phyloP scores from a whole-genome alignment of 139 green algal species.

The Coelastrella sp. region DNA sequence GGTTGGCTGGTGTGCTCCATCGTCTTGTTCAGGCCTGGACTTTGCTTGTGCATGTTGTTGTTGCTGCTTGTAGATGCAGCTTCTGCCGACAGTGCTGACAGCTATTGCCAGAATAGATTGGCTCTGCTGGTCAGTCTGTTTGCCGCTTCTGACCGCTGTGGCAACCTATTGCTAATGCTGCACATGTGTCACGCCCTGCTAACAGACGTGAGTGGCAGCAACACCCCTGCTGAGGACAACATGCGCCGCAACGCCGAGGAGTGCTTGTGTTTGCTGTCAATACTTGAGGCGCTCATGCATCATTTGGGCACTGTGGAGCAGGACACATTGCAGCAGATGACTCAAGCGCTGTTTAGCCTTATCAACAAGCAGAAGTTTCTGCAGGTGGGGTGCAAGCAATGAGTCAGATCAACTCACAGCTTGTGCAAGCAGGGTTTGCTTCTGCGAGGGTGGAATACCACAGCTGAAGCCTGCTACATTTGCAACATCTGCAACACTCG shows the following conservation, averaged over 20 bases:
- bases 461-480: too few relatives aligned
- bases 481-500: too few relatives aligned
- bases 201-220: neutral
- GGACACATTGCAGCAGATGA: slow-evolving; percentile 60
- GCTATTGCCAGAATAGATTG: too few relatives aligned
- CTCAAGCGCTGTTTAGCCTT: slow-evolving; percentile 64
- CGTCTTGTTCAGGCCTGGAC: too few relatives aligned
- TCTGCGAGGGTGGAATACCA: too few relatives aligned
- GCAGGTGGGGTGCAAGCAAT: slow-evolving; percentile 43
- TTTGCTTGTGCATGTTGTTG: too few relatives aligned
- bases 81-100: too few relatives aligned
- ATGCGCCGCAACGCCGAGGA: slow-evolving; percentile 59
- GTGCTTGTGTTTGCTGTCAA: slow-evolving; percentile 72
- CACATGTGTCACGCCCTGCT: neutral
- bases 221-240: neutral
- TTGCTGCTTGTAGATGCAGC: too few relatives aligned
- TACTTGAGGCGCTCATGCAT: slow-evolving; percentile 55
- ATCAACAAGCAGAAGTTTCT: slow-evolving; percentile 68
- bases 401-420: neutral
- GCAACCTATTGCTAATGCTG: neutral
- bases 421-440: neutral
- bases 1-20: too few relatives aligned
- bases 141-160: too few relatives aligned
- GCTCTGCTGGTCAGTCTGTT: too few relatives aligned
- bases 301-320: slow-evolving; percentile 52